phyloP scores from a whole-genome alignment of 176 grass and related monocot genomes.

The Oryza australiensis region DNA sequence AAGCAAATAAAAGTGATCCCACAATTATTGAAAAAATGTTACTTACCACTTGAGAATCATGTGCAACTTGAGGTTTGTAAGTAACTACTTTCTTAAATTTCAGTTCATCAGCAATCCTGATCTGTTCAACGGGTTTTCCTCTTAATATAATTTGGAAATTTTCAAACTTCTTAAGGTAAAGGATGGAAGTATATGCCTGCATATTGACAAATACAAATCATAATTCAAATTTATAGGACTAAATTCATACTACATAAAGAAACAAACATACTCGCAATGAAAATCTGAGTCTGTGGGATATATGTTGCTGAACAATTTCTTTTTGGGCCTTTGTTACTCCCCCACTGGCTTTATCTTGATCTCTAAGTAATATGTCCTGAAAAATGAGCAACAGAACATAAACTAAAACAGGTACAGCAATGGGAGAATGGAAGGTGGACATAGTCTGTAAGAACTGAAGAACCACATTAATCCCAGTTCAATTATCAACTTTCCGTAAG shows the following conservation, averaged over 20 bases:
- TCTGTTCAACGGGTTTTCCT: constrained; percentile 82
- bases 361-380: constrained; percentile 97
- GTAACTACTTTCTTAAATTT: constrained; percentile 91
- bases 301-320: constrained; percentile 83
- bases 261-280: constrained; percentile 71
- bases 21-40: not conserved
- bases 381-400: constrained; percentile 27
- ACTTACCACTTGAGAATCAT: constrained; percentile 71
- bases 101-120: constrained; percentile 66
- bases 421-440: not conserved
- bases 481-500: not conserved
- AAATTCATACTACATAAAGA: constrained; percentile 34
- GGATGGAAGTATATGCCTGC: constrained; percentile 89
- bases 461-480: not conserved
- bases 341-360: constrained; percentile 65
- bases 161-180: constrained; percentile 82
- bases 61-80: constrained; percentile 85
- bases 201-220: constrained; percentile 42
- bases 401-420: constrained; percentile 8
- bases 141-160: constrained; percentile 91
- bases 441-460: constrained; percentile 9
- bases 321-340: constrained; percentile 62
- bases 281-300: constrained; percentile 84
- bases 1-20: not conserved
- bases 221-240: not conserved